These are phyloP conservation scores for Dendrobium chrysotoxum DNA, from an alignment of 106 monocot genomes.

Conservation along the genomic window DNA sequence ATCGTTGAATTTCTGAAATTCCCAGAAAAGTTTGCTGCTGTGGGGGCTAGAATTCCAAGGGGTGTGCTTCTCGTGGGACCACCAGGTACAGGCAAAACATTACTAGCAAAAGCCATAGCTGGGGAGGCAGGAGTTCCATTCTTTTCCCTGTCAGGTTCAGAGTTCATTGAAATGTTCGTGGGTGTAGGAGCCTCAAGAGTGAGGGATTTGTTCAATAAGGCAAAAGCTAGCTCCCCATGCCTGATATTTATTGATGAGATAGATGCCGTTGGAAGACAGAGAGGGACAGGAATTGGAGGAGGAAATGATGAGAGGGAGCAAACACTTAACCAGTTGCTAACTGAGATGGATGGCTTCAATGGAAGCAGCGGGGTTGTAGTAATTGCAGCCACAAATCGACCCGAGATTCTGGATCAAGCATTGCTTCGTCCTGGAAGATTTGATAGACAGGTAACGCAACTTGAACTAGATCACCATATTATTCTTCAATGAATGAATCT, in stretches of 20 bases:
- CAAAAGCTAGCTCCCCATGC: conserved; percentile 62
- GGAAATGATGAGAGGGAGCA: conserved; percentile 86
- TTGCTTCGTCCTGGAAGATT: conserved; percentile 74
- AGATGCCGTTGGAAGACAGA: conserved; percentile 59
- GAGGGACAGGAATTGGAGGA: conserved; percentile 74
- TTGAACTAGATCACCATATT: too few species aligned
- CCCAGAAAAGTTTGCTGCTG: conserved; percentile 40
- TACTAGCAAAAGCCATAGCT: too few species aligned
- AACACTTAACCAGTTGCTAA: conserved; percentile 67
- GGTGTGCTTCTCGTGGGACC: too few species aligned
- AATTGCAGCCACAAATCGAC: conserved; percentile 68
- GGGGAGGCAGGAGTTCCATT: too few species aligned
- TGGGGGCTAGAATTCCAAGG: too few species aligned
- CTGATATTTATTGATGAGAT: conserved; percentile 77
- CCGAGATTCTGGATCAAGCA: conserved; percentile 72
- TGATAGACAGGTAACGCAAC: conserved; percentile 47
- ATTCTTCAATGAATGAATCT: too few species aligned
- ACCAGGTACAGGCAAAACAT: too few species aligned
- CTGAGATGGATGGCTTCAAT: conserved; percentile 78
- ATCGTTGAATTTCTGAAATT: conserved; percentile 56
- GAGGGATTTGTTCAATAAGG: conserved; percentile 72
- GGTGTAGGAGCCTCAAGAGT: conserved; percentile 74
- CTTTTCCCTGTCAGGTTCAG: too few species aligned
- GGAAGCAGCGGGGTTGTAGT: conserved; percentile 69
- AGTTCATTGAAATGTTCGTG: conserved; percentile 75